A percentile compares a stretch with the other conserved stretches of the same genome.
These are phyloP conservation scores for Alternaria brassicae DNA, from an alignment of 2,329 filamentous ascomycete species.

Conservation along the genomic window DNA sequence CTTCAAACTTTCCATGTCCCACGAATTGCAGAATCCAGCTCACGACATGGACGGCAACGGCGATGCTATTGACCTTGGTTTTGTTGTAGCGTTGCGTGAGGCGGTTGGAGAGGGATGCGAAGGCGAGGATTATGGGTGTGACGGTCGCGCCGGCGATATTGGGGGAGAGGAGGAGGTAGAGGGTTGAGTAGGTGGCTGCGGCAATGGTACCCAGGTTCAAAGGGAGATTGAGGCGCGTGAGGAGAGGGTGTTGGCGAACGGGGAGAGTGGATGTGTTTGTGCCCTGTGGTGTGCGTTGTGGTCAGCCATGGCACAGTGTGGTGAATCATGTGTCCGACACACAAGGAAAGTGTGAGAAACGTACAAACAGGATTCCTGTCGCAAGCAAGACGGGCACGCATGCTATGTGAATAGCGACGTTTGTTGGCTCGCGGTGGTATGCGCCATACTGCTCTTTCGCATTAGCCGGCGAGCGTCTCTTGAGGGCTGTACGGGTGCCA, in stretches of 20 bases:
- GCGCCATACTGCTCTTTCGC: slow-evolving; percentile 71
- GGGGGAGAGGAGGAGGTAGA: slow-evolving; percentile 93
- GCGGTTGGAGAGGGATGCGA: slow-evolving; percentile 76
- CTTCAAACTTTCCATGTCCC: slow-evolving; percentile 88
- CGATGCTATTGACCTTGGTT: slow-evolving; percentile 65
- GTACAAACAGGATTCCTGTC: slow-evolving; percentile 74
- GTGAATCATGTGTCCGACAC: not conserved
- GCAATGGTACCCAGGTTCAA: slow-evolving; percentile 57
- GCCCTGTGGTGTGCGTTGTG: slow-evolving; percentile 50
- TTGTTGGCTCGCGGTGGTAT: slow-evolving; percentile 80
- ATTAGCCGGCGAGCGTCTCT: not conserved
- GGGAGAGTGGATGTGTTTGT: slow-evolving; percentile 62
- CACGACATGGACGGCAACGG: slow-evolving; percentile 71
- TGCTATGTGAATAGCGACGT: slow-evolving; percentile 78
- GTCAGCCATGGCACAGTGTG: not conserved
- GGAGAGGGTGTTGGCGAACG: slow-evolving; percentile 39
- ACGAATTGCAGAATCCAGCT: slow-evolving; percentile 90
- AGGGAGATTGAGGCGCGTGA: slow-evolving; percentile 48
- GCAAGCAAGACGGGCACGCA: slow-evolving; percentile 79
- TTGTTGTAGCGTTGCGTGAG: slow-evolving; percentile 66
- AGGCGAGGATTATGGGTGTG: slow-evolving; percentile 75
- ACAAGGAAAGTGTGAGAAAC: slow-evolving; percentile 32
- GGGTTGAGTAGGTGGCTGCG: slow-evolving; percentile 69
- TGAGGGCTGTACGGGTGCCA: not conserved
- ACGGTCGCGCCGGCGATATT: slow-evolving; percentile 77